Percentiles rank a stretch among this genome's conserved stretches.
Evolutionary conservation across 2,329 filamentous ascomycete species (phyloP).

Genomic region (Aureobasidium sp.): DNA sequence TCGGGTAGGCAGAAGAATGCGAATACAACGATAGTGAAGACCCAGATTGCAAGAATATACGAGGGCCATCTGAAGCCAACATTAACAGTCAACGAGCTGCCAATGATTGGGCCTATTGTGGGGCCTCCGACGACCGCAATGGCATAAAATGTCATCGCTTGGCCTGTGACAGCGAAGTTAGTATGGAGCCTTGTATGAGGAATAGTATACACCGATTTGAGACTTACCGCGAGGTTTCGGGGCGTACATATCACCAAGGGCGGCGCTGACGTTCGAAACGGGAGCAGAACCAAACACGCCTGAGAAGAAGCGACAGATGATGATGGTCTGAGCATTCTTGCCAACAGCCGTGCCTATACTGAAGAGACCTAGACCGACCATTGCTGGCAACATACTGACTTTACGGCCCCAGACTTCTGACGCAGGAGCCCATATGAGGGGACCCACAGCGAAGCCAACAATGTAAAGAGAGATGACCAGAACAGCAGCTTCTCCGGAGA

Average conservation of each 20-base stretch:
- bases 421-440: constrained; percentile 31
- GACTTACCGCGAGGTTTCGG: constrained; percentile 27
- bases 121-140: constrained; percentile 34
- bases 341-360: constrained; percentile 38
- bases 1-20: constrained; percentile 30
- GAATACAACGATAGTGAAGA: constrained; percentile 21
- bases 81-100: constrained; percentile 28
- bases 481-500: constrained; percentile 37
- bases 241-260: constrained; percentile 36
- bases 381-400: constrained; percentile 35
- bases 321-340: constrained; percentile 28
- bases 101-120: constrained; percentile 35
- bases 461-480: constrained; percentile 38
- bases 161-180: too few species aligned
- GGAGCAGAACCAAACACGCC: constrained; percentile 38
- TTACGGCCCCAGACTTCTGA: constrained; percentile 40
- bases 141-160: constrained; percentile 31
- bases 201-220: too few species aligned
- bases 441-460: constrained; percentile 13
- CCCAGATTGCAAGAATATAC: constrained; percentile 37
- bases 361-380: constrained; percentile 36
- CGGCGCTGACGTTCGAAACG: constrained; percentile 35
- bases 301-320: constrained; percentile 37
- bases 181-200: too few species aligned
- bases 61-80: constrained; percentile 39